These are phyloP conservation scores for Melanogaster broomeanus DNA, from an alignment of 768 basidiomycete genomes.

Conservation along the genomic window DNA sequence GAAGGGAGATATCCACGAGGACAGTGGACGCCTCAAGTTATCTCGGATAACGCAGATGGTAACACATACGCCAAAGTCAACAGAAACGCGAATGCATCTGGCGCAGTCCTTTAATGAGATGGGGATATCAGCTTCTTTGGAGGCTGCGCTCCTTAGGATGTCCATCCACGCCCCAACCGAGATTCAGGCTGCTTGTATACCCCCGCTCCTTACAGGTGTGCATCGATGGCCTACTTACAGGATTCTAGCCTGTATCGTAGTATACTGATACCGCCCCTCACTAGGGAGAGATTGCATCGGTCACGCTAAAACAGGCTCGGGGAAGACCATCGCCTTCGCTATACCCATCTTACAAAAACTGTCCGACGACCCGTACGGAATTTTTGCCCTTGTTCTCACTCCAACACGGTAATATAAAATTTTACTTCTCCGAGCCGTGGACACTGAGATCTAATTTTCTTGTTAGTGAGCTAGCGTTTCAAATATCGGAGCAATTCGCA, in stretches of 20 bases:
- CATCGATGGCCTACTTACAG: not conserved
- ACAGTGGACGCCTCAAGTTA: constrained; percentile 16
- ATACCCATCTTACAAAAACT: constrained; percentile 91
- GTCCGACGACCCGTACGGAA: constrained; percentile 88
- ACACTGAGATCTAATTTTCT: not conserved
- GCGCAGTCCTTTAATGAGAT: constrained; percentile 52
- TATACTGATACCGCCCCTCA: not conserved
- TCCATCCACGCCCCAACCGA: constrained; percentile 85
- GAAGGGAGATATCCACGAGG: constrained; percentile 5
- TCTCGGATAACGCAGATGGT: constrained; percentile 23
- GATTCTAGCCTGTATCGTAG: not conserved
- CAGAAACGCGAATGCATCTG: constrained; percentile 8
- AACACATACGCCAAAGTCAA: constrained; percentile 4
- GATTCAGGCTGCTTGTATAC: constrained; percentile 90
- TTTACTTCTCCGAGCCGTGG: not conserved
- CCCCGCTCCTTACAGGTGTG: constrained; percentile 76
- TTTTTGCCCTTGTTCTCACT: constrained; percentile 90
- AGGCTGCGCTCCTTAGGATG: constrained; percentile 71
- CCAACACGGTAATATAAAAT: constrained; percentile 78
- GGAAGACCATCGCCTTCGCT: constrained; percentile 97
- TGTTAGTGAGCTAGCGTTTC: constrained; percentile 90
- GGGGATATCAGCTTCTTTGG: constrained; percentile 60
- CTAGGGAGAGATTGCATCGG: constrained; percentile 95
- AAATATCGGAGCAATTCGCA: constrained; percentile 94
- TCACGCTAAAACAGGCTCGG: constrained; percentile 96